A percentile compares a stretch with the other conserved stretches of the same genome.
These are phyloP conservation scores for Cucurbita ficifolia DNA, from an alignment of 306 rosid genomes.

Conservation along the genomic window DNA sequence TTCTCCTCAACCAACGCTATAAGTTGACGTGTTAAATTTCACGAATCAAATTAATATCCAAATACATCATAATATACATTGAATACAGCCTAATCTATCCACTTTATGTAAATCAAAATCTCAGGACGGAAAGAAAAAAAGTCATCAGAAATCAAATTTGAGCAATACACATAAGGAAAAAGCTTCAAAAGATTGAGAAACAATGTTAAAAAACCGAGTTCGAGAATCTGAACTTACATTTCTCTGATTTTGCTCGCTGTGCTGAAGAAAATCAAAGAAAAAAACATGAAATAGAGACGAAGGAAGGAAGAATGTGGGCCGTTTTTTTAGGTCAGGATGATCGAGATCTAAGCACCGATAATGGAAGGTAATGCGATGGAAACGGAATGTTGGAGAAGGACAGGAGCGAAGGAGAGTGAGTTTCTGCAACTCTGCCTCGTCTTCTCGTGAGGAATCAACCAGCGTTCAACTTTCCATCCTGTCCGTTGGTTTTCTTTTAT, in stretches of 20 bases:
- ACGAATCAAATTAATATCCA: not conserved
- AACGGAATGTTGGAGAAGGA: not conserved
- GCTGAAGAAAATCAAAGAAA: not conserved
- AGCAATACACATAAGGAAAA: not conserved
- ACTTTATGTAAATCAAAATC: not conserved
- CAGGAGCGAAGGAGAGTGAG: not conserved
- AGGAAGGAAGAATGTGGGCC: not conserved
- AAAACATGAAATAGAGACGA: not conserved
- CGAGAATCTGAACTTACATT: not conserved
- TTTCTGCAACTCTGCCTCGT: not conserved
- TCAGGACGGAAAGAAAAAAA: not conserved
- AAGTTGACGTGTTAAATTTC: not conserved
- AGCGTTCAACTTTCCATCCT: not conserved
- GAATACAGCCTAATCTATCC: not conserved
- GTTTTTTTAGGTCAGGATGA: not conserved
- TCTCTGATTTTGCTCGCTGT: not conserved
- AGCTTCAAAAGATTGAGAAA: not conserved
- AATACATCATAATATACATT: not conserved
- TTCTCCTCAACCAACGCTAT: not conserved
- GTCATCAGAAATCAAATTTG: not conserved
- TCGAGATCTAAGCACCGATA: not conserved
- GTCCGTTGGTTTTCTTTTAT: not conserved
- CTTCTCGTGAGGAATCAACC: not conserved
- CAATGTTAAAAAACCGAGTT: not conserved
- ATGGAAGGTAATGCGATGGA: not conserved